These are phyloP conservation scores for Naganishia liquefaciens DNA, from an alignment of 1,284 basidiomycete genomes.

Conservation along the genomic window DNA sequence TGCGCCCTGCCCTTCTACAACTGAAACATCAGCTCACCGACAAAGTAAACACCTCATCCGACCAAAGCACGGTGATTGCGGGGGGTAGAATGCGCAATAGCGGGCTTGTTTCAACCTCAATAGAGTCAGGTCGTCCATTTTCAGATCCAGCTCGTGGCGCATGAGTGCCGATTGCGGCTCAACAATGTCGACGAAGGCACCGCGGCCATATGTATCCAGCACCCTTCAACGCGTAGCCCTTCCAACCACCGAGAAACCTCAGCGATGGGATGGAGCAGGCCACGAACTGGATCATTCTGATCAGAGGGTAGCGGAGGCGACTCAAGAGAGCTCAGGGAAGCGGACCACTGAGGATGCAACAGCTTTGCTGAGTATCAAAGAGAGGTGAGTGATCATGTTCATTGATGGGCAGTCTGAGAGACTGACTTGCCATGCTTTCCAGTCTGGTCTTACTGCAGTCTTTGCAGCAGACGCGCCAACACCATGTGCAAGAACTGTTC, in stretches of 20 bases:
- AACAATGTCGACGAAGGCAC: not conserved
- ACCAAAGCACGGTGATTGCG: not conserved
- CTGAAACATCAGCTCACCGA: conserved; percentile 17
- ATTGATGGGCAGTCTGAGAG: not conserved
- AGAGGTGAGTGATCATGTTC: conserved; percentile 3
- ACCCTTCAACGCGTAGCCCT: conserved; percentile 2
- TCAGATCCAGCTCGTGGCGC: not conserved
- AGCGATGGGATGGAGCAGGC: conserved; percentile 7
- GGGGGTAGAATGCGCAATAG: not conserved
- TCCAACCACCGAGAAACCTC: conserved; percentile 7
- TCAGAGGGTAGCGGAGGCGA: not conserved
- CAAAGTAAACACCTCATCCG: not conserved
- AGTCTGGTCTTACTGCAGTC: conserved; percentile 21
- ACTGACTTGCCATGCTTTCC: not conserved
- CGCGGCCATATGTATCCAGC: conserved; percentile 2
- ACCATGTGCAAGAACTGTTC: conserved; percentile 17
- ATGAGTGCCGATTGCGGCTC: no score
- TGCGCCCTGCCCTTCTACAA: not conserved
- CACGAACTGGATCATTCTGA: not conserved
- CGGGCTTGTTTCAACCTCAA: no score
- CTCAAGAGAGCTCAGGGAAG: not conserved
- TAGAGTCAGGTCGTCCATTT: no score
- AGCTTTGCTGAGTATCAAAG: conserved; percentile 2
- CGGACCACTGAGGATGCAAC: not conserved
- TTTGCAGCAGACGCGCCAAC: conserved; percentile 25